Evolutionary conservation across 768 basidiomycete genomes (phyloP).

Genomic region (Lentinula sp.): DNA sequence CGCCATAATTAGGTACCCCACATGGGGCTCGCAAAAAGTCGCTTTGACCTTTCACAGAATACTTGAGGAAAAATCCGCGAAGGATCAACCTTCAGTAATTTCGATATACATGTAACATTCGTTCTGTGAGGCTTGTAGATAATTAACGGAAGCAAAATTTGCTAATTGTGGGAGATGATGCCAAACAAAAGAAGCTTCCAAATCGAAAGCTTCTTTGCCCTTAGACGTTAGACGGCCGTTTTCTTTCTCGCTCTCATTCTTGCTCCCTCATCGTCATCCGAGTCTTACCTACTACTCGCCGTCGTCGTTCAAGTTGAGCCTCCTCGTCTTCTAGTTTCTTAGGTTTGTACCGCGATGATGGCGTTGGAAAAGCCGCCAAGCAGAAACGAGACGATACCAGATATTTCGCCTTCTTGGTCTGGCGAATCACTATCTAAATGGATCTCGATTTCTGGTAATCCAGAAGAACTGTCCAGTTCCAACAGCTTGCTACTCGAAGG

Average conservation of each 20-base stretch:
- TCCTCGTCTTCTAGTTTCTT: neutral
- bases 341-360: neutral
- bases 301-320: neutral
- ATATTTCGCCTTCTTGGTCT: constrained; percentile 1
- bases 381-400: neutral
- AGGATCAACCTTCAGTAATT: too few species aligned
- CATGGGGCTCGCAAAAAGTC: too few species aligned
- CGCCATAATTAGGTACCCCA: too few species aligned
- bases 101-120: too few species aligned
- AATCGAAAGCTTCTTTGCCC: neutral
- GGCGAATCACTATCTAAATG: constrained; percentile 3
- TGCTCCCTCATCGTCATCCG: neutral
- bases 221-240: neutral
- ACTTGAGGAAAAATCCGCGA: too few species aligned
- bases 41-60: too few species aligned
- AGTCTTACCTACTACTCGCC: neutral
- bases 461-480: neutral
- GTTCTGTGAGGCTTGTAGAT: too few species aligned
- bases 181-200: neutral
- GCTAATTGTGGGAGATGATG: neutral
- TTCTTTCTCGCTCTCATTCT: neutral
- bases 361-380: neutral
- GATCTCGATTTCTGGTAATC: neutral
- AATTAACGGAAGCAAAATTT: too few species aligned
- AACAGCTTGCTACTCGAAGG: neutral